These are phyloP conservation scores for Nitzschia inconspicua DNA, from an alignment of 108 stramenopile genomes.

Conservation along the genomic window DNA sequence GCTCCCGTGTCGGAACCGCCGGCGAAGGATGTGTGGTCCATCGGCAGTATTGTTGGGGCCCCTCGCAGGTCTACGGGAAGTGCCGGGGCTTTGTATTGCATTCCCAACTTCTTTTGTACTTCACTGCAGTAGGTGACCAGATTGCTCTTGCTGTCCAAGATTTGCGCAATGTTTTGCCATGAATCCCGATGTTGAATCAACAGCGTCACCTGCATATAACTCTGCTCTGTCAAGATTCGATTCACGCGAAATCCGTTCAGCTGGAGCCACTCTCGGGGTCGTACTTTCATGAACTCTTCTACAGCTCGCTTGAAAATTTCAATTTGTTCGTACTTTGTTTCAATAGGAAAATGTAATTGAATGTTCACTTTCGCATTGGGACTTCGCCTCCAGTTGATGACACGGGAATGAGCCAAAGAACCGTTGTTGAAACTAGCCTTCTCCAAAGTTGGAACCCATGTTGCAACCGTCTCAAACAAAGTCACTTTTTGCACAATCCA, in stretches of 20 bases:
- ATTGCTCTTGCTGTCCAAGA: slow-evolving; percentile 52
- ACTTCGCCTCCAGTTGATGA: slow-evolving; percentile 68
- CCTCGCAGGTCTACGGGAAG: slow-evolving; percentile 64
- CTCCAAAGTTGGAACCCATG: slow-evolving; percentile 61
- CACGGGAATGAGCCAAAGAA: slow-evolving; percentile 46
- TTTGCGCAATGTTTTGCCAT: slow-evolving; percentile 22
- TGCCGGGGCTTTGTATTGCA: slow-evolving; percentile 58
- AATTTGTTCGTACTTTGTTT: slow-evolving; percentile 41
- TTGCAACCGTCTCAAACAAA: slow-evolving; percentile 57
- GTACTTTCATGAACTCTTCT: slow-evolving; percentile 55
- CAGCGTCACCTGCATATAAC: slow-evolving; percentile 56
- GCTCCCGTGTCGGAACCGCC: no score
- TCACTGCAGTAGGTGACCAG: slow-evolving; percentile 64
- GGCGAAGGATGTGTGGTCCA: no score
- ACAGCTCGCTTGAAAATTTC: slow-evolving; percentile 42
- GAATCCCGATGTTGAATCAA: slow-evolving; percentile 45
- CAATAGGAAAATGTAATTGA: slow-evolving; percentile 54
- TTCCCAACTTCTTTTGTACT: slow-evolving; percentile 52
- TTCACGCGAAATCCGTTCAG: slow-evolving; percentile 51
- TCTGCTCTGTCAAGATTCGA: slow-evolving; percentile 52
- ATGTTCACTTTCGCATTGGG: slow-evolving; percentile 43
- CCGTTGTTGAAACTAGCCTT: slow-evolving; percentile 66
- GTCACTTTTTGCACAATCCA: slow-evolving; percentile 69
- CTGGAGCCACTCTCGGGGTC: slow-evolving; percentile 59
- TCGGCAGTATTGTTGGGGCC: no score